These are phyloP conservation scores for Oryza officinalis DNA, from an alignment of 176 grass and related monocot species.

Conservation along the genomic window DNA sequence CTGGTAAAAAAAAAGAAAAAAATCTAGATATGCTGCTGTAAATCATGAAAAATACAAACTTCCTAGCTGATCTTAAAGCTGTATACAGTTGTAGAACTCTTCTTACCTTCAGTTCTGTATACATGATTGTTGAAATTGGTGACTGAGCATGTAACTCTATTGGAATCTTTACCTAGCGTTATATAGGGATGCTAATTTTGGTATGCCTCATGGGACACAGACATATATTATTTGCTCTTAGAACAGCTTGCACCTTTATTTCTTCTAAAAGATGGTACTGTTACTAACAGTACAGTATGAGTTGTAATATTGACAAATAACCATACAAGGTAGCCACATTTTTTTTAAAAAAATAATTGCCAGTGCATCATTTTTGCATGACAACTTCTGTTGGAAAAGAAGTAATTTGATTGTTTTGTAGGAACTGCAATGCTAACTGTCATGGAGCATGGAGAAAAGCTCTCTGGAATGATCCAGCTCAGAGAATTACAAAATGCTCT, in stretches of 20 bases:
- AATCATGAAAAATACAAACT: slow-evolving; percentile 9
- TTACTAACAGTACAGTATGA: not conserved
- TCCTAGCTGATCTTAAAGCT: not conserved
- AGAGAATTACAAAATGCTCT: slow-evolving; percentile 85
- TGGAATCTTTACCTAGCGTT: not conserved
- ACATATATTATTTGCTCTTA: not conserved
- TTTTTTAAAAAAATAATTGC: not conserved
- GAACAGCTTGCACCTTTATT: not conserved
- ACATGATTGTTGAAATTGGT: slow-evolving; percentile 1
- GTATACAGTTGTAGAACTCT: not conserved
- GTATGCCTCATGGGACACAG: not conserved
- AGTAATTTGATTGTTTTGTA: slow-evolving; percentile 27
- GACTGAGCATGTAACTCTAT: not conserved
- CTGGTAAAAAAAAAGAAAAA: not conserved
- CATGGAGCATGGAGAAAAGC: slow-evolving; percentile 98
- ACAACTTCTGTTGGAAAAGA: slow-evolving; percentile 6
- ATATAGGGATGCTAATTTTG: not conserved
- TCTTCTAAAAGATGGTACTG: not conserved
- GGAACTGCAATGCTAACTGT: slow-evolving; percentile 86
- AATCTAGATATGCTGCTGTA: slow-evolving; percentile 8
- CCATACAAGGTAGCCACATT: not conserved
- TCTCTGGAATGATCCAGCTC: slow-evolving; percentile 85
- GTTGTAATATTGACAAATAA: not conserved
- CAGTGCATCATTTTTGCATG: slow-evolving; percentile 6
- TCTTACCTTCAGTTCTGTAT: slow-evolving; percentile 18